These are phyloP conservation scores for Smittium mucronatum DNA, from an alignment of 371 early-diverging fungal species.

Conservation along the genomic window DNA sequence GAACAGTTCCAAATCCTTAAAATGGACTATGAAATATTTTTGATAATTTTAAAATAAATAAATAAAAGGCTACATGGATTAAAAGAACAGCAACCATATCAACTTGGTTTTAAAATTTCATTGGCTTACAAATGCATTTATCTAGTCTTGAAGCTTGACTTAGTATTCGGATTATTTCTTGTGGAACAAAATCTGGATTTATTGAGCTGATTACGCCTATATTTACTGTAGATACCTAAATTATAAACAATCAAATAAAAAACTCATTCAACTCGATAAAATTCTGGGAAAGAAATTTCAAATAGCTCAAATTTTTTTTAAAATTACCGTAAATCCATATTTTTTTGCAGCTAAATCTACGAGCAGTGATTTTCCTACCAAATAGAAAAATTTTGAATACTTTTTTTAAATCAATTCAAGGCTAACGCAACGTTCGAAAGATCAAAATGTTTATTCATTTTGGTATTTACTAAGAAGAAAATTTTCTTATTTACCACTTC, in stretches of 20 bases:
- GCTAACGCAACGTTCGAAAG: too few species aligned
- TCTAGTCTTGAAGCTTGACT: not conserved
- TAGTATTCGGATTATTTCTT: not conserved
- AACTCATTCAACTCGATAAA: too few species aligned
- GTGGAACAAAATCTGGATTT: not conserved
- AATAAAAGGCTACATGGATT: too few species aligned
- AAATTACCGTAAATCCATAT: not conserved
- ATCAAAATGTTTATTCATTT: too few species aligned
- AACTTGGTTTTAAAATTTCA: too few species aligned
- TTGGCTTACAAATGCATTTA: not conserved
- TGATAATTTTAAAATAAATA: too few species aligned
- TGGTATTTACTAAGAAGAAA: too few species aligned
- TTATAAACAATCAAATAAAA: too few species aligned
- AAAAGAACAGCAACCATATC: too few species aligned
- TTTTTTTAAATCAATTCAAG: not conserved
- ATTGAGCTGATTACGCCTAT: not conserved
- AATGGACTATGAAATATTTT: too few species aligned
- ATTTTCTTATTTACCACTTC: slow-evolving; percentile 1
- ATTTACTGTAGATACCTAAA: not conserved
- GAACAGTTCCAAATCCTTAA: not conserved
- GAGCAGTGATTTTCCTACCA: slow-evolving; percentile 6
- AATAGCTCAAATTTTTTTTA: too few species aligned
- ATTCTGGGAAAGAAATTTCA: too few species aligned
- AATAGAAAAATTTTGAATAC: not conserved
- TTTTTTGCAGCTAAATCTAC: not conserved